phyloP scores from a whole-genome alignment of 768 basidiomycete species.

The Rhodotorula kratochvilovae region DNA sequence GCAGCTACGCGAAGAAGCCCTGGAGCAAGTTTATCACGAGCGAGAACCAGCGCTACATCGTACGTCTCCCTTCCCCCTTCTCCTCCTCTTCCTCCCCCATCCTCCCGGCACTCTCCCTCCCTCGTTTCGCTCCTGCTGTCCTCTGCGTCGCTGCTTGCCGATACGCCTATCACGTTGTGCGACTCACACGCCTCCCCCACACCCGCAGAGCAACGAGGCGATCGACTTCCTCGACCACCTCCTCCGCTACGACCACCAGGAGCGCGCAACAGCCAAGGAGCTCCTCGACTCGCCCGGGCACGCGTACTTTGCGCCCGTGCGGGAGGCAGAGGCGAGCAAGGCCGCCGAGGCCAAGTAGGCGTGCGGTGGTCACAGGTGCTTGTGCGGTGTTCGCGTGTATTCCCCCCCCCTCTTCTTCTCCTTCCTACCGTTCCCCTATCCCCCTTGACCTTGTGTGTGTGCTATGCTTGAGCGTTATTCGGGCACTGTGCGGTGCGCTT shows the following conservation, averaged over 20 bases:
- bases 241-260: slow-evolving; percentile 64
- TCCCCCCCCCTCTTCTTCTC: neutral
- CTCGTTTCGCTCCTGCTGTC: too few species aligned
- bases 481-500: too few species aligned
- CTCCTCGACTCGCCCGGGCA: neutral
- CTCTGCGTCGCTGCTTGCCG: too few species aligned
- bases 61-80: neutral
- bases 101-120: too few species aligned
- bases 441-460: too few species aligned
- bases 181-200: neutral
- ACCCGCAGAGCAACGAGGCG: slow-evolving; percentile 80
- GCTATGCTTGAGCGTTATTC: too few species aligned
- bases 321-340: slow-evolving; percentile 3
- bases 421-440: neutral
- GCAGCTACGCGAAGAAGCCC: slow-evolving; percentile 64
- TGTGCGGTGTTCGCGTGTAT: too few species aligned
- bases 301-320: neutral
- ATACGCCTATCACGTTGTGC: too few species aligned
- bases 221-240: slow-evolving; percentile 94
- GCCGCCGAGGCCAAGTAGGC: neutral
- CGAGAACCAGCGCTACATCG: slow-evolving; percentile 79
- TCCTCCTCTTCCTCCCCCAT: too few species aligned
- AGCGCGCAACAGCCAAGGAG: neutral
- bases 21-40: slow-evolving; percentile 94
- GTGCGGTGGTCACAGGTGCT: too few species aligned